A percentile compares a stretch with the other conserved stretches of the same genome.
phyloP scores from a whole-genome alignment of 2,329 filamentous ascomycete species.

The Rhexocercosporidium sp. region DNA sequence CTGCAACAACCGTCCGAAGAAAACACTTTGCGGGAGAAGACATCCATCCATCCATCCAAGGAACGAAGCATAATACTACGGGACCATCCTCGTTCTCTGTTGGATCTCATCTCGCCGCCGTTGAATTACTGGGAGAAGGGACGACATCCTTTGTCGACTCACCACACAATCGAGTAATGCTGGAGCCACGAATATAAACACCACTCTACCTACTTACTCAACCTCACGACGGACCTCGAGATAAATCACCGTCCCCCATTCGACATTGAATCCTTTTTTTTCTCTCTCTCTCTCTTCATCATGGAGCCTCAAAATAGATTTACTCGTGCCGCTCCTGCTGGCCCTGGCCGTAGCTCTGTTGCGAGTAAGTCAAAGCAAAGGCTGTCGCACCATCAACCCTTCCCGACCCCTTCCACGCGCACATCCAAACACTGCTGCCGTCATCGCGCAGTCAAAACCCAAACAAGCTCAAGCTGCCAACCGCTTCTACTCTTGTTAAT shows the following conservation, averaged over 20 bases:
- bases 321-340: not conserved
- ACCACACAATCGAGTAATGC: slow-evolving; percentile 33
- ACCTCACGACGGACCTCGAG: slow-evolving; percentile 16
- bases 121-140: slow-evolving; percentile 11
- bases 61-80: not conserved
- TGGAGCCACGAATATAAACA: slow-evolving; percentile 39
- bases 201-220: not conserved
- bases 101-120: not conserved
- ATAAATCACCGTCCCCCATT: not conserved
- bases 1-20: slow-evolving; percentile 13
- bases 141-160: slow-evolving; percentile 33
- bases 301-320: slow-evolving; percentile 18
- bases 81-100: not conserved
- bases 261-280: not conserved
- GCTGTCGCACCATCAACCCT: slow-evolving; percentile 33
- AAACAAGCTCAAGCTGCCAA: slow-evolving; percentile 11
- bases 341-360: not conserved
- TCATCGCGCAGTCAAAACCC: slow-evolving; percentile 5
- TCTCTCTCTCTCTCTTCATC: slow-evolving; percentile 8
- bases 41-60: not conserved
- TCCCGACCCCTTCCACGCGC: slow-evolving; percentile 10
- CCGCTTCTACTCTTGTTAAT: slow-evolving; percentile 29
- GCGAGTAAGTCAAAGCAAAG: slow-evolving; percentile 22
- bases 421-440: slow-evolving; percentile 23
- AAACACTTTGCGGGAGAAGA: slow-evolving; percentile 9